Evolutionary conservation across 768 basidiomycete species (phyloP), one percentile per base, ranked within the genome.

Genomic region (Serendipita vermifera): DNA sequence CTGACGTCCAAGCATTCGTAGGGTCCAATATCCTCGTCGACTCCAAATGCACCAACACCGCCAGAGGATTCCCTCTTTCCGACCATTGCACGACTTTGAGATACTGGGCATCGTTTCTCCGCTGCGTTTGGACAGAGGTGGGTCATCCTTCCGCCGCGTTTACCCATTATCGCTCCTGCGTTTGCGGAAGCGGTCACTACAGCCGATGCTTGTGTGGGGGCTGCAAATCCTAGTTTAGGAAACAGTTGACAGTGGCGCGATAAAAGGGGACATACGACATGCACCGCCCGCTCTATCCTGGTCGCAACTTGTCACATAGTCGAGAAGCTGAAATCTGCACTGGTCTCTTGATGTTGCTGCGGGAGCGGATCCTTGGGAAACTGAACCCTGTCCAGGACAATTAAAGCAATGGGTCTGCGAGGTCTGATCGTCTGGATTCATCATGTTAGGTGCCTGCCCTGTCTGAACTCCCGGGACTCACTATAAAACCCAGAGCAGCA

Each of bases 341-440:
- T 51, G 20, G 27, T 51, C 31, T 7, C 20, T 22, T 5, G 20
- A 22, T 29, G 46, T 51, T 7, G 46, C 24, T 4, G 15, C 46
- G 7, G 46, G 46, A 26, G 46, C 22, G 15, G 46, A 51, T 7
- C 46, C 46, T 51, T 51, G 46, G 22, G 24, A 26, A 15, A 29
- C 17, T 15, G 46, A 51, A 7, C 46, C 46, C 46, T 26, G 46
- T 15, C 46, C 46, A 22, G 46, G 46, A n/a, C 46, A 51, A n/a
- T 51, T 51, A 15, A 22, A 29, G 27, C 46, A 51, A 51, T 51
- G 46, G n/a, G 46, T 51, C 22, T 51, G 46, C 6, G 46, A 51
- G 15, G 20, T 51, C 29, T 51, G 46, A 20, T 20, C 24, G 22
- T 51, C 46, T 51, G 27, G 24, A n/a, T n/a, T n/a, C n/a, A n/a